Percentiles rank a stretch among this genome's conserved stretches.
phyloP scores from a whole-genome alignment of 1,139 yeast genomes.

The Yamadazyma atmosphaerica region DNA sequence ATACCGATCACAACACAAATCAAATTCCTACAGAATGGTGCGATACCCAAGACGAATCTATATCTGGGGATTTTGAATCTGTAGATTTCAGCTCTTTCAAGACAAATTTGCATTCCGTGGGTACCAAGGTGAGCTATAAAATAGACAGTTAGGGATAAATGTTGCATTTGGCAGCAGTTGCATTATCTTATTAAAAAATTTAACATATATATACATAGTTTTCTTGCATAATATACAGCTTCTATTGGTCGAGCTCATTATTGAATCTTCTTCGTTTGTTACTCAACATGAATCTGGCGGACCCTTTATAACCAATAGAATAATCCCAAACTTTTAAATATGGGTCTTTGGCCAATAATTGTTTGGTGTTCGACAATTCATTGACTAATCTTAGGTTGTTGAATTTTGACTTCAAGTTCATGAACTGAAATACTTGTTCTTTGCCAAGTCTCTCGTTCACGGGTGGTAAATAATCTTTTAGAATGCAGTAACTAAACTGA shows the following conservation, averaged over 20 bases:
- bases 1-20: conserved; percentile 65
- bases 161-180: neutral
- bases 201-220: neutral
- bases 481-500: conserved; percentile 37
- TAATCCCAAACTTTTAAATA: conserved; percentile 53
- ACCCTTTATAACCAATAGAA: conserved; percentile 44
- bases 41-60: conserved; percentile 64
- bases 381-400: conserved; percentile 41
- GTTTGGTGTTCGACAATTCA: conserved; percentile 38
- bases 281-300: conserved; percentile 57
- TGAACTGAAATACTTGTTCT: conserved; percentile 48
- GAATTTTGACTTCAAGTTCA: conserved; percentile 47
- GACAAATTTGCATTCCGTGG: conserved; percentile 71
- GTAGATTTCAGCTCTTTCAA: conserved; percentile 71
- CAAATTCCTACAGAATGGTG: conserved; percentile 82
- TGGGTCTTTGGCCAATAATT: conserved; percentile 40
- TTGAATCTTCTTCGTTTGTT: conserved; percentile 48
- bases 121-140: conserved; percentile 75
- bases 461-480: conserved; percentile 31
- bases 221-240: neutral
- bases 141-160: conserved; percentile 17
- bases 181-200: neutral
- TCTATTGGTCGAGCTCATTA: conserved; percentile 24
- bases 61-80: conserved; percentile 53
- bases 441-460: conserved; percentile 38